Evolutionary conservation across 768 basidiomycete species (phyloP).

Genomic region (Suillus fuscotomentosus): DNA sequence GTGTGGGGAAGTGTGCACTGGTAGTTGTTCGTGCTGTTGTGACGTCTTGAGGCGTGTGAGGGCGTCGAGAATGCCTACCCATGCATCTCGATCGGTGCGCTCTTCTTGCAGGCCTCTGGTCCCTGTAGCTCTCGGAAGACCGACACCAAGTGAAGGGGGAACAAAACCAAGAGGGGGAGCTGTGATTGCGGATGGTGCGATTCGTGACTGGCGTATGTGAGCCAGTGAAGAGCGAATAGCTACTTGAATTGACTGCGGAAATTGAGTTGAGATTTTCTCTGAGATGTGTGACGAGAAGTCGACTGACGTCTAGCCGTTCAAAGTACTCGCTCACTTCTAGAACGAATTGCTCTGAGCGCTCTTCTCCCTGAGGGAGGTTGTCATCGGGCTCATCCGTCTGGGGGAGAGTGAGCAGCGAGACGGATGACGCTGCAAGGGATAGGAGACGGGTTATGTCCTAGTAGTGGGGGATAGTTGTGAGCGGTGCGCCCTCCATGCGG

Average conservation of each 20-base stretch:
- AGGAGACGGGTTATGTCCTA: constrained; percentile 80
- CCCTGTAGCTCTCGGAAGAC: constrained; percentile 46
- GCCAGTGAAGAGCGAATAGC: constrained; percentile 77
- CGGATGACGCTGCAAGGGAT: constrained; percentile 72
- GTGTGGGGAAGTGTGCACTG: not conserved
- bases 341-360: constrained; percentile 83
- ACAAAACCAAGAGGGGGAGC: constrained; percentile 72
- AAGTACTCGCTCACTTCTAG: constrained; percentile 85
- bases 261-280: not conserved
- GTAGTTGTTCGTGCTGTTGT: constrained; percentile 24
- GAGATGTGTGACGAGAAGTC: not conserved
- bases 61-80: constrained; percentile 71
- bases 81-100: constrained; percentile 72
- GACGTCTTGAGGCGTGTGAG: constrained; percentile 60
- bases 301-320: constrained; percentile 71
- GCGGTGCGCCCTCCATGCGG: not conserved
- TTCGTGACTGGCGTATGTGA: constrained; percentile 77
- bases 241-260: constrained; percentile 64
- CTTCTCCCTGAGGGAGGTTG: constrained; percentile 73
- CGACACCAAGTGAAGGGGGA: constrained; percentile 77
- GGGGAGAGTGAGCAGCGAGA: constrained; percentile 77
- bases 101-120: constrained; percentile 75
- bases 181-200: constrained; percentile 85
- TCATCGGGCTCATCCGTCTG: constrained; percentile 74
- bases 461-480: constrained; percentile 22